Evolutionary conservation across 305 asterid genomes (phyloP), one percentile per base, ranked within the genome.

Genomic region (Striga hermonthica): DNA sequence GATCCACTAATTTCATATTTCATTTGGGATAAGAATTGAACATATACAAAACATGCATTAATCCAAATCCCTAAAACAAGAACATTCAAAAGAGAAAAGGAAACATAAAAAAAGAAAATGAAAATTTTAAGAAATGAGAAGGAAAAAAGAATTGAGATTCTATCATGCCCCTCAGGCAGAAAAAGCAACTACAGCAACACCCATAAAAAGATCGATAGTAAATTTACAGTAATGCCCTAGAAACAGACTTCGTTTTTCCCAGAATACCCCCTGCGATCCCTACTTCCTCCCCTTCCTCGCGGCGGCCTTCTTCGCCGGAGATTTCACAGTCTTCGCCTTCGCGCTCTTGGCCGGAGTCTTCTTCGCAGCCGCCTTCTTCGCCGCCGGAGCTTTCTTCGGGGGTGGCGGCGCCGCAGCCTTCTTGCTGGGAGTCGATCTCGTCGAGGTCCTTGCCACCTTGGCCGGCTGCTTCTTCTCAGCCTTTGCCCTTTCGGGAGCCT

Each of bases 181-280:
- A 62, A 55, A 62, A 0, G 68, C 66, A 55, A 62, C 69, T 54
- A 61, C 58, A 68, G 73, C 31, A 72, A 65, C 49, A 68, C 78
- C 76, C 77, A 65, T 54, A 44, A 54, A 72, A 76, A 47, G 36
- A 49, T 68, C 70, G 57, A 36, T 39, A 53, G 44, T 22, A 52
- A 60, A 84, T 90, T 84, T 86, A 90, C 96, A 88, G 1, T 6
- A 52, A 72, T 75, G 70, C 91, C 87, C 84, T 79, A 86, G 82
- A 76, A 59, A 72, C 80, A 79, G 47, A 66, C 62, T 61, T 10
- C 41, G 4, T 0, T 5, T 5, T 39, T 31, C 56, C 81, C 38
- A 70, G 68, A 70, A 69, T 79, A 66, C 75, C 75, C 75, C 72
- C 57, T 44, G 16, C 35, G 63, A 22, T 75, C 82, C 14, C 66